These are phyloP conservation scores for Lolium perenne DNA, from an alignment of 176 grass and related monocot genomes.

Conservation along the genomic window DNA sequence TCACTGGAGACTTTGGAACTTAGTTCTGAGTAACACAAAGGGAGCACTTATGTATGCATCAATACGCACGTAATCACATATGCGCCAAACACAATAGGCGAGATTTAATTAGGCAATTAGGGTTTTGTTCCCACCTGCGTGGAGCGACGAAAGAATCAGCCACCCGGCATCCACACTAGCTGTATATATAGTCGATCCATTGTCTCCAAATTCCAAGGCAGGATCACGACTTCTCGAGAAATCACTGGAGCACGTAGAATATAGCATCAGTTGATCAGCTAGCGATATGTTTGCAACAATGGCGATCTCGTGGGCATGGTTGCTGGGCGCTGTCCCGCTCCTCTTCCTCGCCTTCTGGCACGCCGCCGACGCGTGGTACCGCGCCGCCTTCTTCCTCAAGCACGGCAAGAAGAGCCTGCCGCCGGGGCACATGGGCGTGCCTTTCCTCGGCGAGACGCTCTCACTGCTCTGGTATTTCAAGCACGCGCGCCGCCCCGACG, in stretches of 20 bases:
- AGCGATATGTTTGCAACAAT: neutral
- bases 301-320: neutral
- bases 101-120: too few relatives aligned
- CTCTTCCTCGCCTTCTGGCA: conserved; percentile 9
- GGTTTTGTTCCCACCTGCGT: too few relatives aligned
- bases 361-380: neutral
- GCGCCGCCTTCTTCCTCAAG: neutral
- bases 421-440: too few relatives aligned
- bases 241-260: neutral
- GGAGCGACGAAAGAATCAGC: too few relatives aligned
- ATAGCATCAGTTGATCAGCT: neutral
- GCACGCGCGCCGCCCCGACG: too few relatives aligned
- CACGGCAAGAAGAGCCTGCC: neutral
- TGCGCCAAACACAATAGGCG: neutral
- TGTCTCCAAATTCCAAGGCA: neutral
- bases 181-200: neutral
- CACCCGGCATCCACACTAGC: too few relatives aligned
- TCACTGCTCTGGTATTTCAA: too few relatives aligned
- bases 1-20: too few relatives aligned
- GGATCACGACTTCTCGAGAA: neutral
- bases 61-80: neutral
- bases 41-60: neutral
- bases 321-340: neutral
- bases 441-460: too few relatives aligned
- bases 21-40: neutral